Base-by-base conservation (phyloP, 2,329 filamentous ascomycete genomes). In the Blastomyces gilchristii region DNA sequence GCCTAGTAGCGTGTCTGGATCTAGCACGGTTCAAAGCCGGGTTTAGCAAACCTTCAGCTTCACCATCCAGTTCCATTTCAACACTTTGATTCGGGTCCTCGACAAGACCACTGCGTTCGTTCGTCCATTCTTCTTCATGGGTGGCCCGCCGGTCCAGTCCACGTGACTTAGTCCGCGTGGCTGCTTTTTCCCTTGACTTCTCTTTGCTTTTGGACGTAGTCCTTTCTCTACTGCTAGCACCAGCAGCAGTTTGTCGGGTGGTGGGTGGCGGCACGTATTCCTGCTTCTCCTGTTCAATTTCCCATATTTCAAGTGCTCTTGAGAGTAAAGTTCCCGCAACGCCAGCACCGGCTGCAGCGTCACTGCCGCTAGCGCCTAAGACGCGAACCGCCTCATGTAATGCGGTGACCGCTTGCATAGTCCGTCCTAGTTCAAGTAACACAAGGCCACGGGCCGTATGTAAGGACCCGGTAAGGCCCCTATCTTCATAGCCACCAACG, bases 341-440 rank as follows among this genome's bases (percentile, higher is more conserved):
- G 1, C 78, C 78, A 3, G 78, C 78, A 60, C 78, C 78, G 4
- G 77, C 77, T 5, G 78, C 77, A 39, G 75, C 76, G 67, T 80
- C 78, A 3, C 77, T 78, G 5, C 78, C 78, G 58, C 74, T 77
- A 0, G 75, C 73, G 2, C 76, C 76, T 4, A 80, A 66, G 1
- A 80, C 76, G 37, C 78, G 74, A n/a, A 80, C 78, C 7, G 78
- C 77, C 74, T 97, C 90, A 69, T 97, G 94, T 34, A 97, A 79
- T 2, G 90, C 86, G 11, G 87, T 82, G 3, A 94, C 87, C 0
- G 93, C 93, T 56, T 95, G 88, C 69, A 88, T 88, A 0, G 85
- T 84, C 60, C 85, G 82, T 18, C 85, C 85, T 68, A 91, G 81
- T 70, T 96, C 91, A 68, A 97, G 82, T 62, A 93, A 81, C 14